These are phyloP conservation scores for Styphnolobium japonicum DNA, from an alignment of 306 rosid species.

Conservation along the genomic window DNA sequence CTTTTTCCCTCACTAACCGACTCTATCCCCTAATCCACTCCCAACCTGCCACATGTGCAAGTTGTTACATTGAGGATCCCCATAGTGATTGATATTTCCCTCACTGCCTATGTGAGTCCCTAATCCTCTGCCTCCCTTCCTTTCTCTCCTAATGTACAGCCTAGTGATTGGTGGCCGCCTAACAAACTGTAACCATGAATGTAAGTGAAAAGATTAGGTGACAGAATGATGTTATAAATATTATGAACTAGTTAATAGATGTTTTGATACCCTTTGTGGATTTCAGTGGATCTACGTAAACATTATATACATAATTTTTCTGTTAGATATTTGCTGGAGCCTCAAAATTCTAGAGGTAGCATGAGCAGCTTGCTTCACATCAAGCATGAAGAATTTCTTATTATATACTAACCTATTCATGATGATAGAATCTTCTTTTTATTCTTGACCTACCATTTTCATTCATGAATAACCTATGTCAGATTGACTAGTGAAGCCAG, in stretches of 20 bases:
- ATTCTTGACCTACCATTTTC: conserved; percentile 9
- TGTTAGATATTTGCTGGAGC: neutral
- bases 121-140: no score
- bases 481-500: neutral
- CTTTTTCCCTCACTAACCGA: no score
- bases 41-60: no score
- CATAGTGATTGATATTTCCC: no score
- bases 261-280: neutral
- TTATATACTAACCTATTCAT: neutral
- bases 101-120: no score
- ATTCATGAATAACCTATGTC: conserved; percentile 15
- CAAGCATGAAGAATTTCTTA: conserved; percentile 2
- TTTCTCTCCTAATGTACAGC: no score
- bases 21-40: no score
- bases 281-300: neutral
- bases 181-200: neutral
- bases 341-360: neutral
- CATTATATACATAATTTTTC: neutral
- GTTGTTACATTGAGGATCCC: no score
- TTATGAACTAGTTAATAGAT: neutral
- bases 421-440: conserved; percentile 14
- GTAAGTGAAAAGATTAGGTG: neutral
- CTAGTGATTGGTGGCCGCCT: no score
- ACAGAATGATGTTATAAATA: neutral
- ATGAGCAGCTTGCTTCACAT: neutral